Conservation (phyloP, 2,329 filamentous ascomycete genomes). For the Zasmidium cellare region DNA sequence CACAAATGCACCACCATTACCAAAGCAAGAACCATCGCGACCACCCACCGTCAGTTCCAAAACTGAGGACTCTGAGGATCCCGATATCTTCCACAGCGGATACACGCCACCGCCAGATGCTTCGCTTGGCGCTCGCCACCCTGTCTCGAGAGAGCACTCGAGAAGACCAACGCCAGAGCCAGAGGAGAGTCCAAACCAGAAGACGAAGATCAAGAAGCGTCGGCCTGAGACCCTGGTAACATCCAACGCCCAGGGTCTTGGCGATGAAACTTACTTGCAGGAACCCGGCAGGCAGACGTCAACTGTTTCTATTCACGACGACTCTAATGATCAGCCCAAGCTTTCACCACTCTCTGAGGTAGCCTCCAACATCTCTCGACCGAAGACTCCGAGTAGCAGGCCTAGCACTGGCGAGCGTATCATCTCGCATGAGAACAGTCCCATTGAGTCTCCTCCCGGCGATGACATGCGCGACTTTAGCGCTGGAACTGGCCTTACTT, state of each 20-base stretch:
- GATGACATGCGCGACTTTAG: constrained; percentile 29
- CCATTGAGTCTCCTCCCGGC: constrained; percentile 2
- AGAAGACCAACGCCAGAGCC: constrained; percentile 42
- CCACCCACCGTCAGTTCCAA: constrained; percentile 27
- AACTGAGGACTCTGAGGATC: constrained; percentile 37
- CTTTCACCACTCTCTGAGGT: constrained; percentile 29
- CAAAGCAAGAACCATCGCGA: constrained; percentile 26
- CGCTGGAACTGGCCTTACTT: constrained; percentile 23
- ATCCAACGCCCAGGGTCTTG: constrained; percentile 46
- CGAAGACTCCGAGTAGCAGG: constrained; percentile 22
- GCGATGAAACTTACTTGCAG: constrained; percentile 56
- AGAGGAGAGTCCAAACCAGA: constrained; percentile 41
- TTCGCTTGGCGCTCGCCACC: constrained; percentile 56
- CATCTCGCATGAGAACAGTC: constrained; percentile 19
- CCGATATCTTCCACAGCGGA: constrained; percentile 70
- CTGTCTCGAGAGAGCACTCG: constrained; percentile 47
- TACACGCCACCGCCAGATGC: constrained; percentile 73
- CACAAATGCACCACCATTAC: constrained; percentile 9
- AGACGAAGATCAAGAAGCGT: constrained; percentile 41
- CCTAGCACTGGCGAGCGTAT: constrained; percentile 34
- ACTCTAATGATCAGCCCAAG: constrained; percentile 16
- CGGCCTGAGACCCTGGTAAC: constrained; percentile 19
- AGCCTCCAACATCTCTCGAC: constrained; percentile 7
- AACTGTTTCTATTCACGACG: constrained; percentile 20
- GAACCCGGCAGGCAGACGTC: constrained; percentile 39